Conservation (phyloP, 2,329 filamentous ascomycete genomes). For the Fusarium multiceps region DNA sequence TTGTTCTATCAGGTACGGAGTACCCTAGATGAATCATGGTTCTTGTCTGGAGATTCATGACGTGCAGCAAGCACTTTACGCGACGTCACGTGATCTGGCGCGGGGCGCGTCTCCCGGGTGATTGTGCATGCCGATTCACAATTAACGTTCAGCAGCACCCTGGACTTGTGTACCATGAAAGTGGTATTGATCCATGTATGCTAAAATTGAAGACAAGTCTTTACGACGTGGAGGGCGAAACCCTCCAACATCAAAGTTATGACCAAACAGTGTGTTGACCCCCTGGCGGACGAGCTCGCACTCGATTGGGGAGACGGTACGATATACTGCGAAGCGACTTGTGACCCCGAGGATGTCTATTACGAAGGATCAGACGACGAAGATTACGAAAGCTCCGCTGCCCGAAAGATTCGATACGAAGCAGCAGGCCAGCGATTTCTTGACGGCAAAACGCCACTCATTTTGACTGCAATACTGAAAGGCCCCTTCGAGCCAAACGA, state of each 20-base stretch:
- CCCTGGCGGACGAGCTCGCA: constrained; percentile 20
- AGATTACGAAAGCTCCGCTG: constrained; percentile 58
- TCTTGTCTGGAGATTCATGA: constrained; percentile 10
- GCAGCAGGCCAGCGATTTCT: constrained; percentile 68
- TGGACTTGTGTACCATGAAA: neutral
- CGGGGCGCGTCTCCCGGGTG: constrained; percentile 45
- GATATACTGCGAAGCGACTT: constrained; percentile 61
- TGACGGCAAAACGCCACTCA: constrained; percentile 63
- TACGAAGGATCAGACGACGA: constrained; percentile 69
- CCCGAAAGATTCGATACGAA: constrained; percentile 67
- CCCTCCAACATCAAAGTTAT: constrained; percentile 31
- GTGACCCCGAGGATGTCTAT: constrained; percentile 59
- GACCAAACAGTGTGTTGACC: constrained; percentile 19
- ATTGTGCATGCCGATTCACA: constrained; percentile 39
- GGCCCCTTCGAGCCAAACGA: constrained; percentile 66
- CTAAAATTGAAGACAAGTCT: neutral
- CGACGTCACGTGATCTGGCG: constrained; percentile 51
- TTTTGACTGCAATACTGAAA: constrained; percentile 69
- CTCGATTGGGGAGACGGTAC: constrained; percentile 47
- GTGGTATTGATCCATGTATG: neutral
- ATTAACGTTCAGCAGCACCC: constrained; percentile 7
- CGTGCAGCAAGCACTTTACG: constrained; percentile 47
- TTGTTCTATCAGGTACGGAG: neutral
- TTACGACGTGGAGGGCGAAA: constrained; percentile 21
- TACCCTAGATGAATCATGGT: neutral